A percentile compares a stretch with the other conserved stretches of the same genome.
Evolutionary conservation across 331 rosid species (phyloP).

Genomic region (Quercus tomentella): DNA sequence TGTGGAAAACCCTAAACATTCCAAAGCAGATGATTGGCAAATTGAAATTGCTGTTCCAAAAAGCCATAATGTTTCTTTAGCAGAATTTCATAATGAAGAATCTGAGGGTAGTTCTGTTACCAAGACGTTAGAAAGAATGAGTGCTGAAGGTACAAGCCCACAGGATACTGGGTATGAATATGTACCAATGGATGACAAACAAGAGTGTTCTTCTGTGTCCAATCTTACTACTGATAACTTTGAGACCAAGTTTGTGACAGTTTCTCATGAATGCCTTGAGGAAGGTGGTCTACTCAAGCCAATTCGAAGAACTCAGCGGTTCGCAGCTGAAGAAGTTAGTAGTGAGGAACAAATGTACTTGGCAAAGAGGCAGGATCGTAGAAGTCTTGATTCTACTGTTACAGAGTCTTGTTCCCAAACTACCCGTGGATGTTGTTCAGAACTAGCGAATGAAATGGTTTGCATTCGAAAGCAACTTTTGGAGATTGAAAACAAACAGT

Average conservation of each 20-base stretch:
- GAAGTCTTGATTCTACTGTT: conserved; percentile 62
- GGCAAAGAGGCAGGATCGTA: conserved; percentile 44
- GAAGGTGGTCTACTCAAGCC: conserved; percentile 34
- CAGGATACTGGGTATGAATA: conserved; percentile 59
- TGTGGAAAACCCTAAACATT: conserved; percentile 33
- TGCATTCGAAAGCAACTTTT: conserved; percentile 68
- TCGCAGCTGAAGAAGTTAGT: conserved; percentile 32
- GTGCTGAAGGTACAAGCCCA: conserved; percentile 55
- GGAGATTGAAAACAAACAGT: conserved; percentile 74
- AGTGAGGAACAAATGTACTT: conserved; percentile 41
- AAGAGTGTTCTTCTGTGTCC: conserved; percentile 71
- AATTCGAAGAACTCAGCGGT: conserved; percentile 38
- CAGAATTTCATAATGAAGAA: conserved; percentile 59
- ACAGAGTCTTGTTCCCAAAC: conserved; percentile 51
- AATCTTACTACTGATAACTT: conserved; percentile 41
- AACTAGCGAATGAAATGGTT: conserved; percentile 57
- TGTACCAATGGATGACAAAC: conserved; percentile 75
- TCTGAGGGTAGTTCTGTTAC: conserved; percentile 77
- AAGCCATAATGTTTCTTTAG: conserved; percentile 24
- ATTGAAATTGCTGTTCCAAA: conserved; percentile 70
- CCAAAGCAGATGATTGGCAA: conserved; percentile 69
- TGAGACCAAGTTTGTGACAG: conserved; percentile 45
- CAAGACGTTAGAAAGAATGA: conserved; percentile 58
- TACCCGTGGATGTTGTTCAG: conserved; percentile 53
- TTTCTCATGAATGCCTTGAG: conserved; percentile 45